A percentile compares a stretch with the other conserved stretches of the same genome.
Evolutionary conservation across 2,329 filamentous ascomycete species (phyloP).

Genomic region (Magnaporthiopsis rhizophila): DNA sequence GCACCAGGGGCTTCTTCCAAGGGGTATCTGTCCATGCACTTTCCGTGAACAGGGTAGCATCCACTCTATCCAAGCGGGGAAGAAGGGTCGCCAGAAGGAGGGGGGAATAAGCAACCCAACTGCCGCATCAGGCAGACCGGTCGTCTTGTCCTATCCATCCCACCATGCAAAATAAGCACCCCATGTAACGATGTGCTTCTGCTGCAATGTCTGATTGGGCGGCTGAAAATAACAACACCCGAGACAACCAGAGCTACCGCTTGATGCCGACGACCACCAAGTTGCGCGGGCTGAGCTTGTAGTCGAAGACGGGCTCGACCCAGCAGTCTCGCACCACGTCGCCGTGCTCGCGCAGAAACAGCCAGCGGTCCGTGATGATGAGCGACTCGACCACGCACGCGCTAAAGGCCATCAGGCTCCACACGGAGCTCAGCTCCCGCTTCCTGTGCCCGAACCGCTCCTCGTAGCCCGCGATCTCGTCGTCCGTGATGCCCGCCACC

Average conservation of each 20-base stretch:
- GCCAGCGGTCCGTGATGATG: slow-evolving; percentile 85
- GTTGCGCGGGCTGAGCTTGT: slow-evolving; percentile 77
- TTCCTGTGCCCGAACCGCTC: slow-evolving; percentile 54
- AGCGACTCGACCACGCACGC: slow-evolving; percentile 81
- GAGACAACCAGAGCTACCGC: slow-evolving; percentile 15
- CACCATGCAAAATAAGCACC: background rate
- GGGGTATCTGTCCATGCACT: background rate
- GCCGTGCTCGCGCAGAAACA: slow-evolving; percentile 71
- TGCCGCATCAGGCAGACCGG: background rate
- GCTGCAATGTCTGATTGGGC: background rate
- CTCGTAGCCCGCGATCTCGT: slow-evolving; percentile 67
- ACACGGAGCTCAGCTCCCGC: slow-evolving; percentile 78
- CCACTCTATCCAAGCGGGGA: background rate
- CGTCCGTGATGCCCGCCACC: slow-evolving; percentile 63
- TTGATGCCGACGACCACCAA: slow-evolving; percentile 90
- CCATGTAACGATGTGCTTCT: background rate
- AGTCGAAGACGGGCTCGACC: slow-evolving; percentile 93
- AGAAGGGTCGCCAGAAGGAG: too few relatives aligned
- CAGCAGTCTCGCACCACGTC: slow-evolving; percentile 66
- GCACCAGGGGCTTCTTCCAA: background rate
- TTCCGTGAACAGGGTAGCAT: background rate
- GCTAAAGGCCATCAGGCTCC: slow-evolving; percentile 95
- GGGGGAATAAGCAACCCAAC: background rate
- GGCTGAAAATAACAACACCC: background rate
- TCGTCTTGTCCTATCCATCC: background rate